A percentile compares a stretch with the other conserved stretches of the same genome.
phyloP scores from a whole-genome alignment of 1,284 basidiomycete species.

The Rhodotorula sp. region DNA sequence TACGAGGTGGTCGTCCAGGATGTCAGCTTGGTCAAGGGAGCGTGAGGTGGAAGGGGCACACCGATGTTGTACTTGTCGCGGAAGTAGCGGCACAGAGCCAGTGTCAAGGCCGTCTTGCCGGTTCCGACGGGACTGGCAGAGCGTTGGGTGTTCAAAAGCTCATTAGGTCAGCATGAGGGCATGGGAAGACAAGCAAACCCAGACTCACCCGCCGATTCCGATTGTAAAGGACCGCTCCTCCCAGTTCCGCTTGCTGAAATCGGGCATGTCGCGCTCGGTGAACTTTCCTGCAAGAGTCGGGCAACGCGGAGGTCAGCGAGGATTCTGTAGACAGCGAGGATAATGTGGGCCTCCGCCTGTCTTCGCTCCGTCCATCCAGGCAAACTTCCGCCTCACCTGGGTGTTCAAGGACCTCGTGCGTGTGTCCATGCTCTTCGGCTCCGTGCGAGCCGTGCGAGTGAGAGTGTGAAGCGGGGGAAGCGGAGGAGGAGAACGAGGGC shows the following conservation, averaged over 20 bases:
- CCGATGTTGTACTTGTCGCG: conserved; percentile 87
- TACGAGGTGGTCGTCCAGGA: background rate
- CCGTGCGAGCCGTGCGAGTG: conserved; percentile 30
- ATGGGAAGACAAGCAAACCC: background rate
- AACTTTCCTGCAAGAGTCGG: conserved; percentile 68
- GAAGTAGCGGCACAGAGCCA: conserved; percentile 84
- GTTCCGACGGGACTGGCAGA: conserved; percentile 70
- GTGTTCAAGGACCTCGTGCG: conserved; percentile 76
- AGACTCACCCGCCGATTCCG: conserved; percentile 87
- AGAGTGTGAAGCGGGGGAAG: conserved; percentile 3
- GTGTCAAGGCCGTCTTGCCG: conserved; percentile 91
- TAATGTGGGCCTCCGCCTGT: too few species aligned
- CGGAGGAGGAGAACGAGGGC: background rate
- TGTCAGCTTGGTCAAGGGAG: too few species aligned
- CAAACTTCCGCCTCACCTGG: conserved; percentile 61
- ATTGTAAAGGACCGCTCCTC: conserved; percentile 92
- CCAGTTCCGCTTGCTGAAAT: conserved; percentile 80
- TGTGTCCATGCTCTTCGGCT: conserved; percentile 71
- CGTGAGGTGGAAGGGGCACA: conserved; percentile 47
- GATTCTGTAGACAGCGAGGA: too few species aligned
- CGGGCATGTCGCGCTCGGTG: conserved; percentile 85
- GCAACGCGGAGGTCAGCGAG: background rate
- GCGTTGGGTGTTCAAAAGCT: too few species aligned
- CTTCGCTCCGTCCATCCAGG: background rate
- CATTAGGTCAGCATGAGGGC: too few species aligned